phyloP scores from a whole-genome alignment of 257 asterid genomes.

The Eucommia ulmoides region DNA sequence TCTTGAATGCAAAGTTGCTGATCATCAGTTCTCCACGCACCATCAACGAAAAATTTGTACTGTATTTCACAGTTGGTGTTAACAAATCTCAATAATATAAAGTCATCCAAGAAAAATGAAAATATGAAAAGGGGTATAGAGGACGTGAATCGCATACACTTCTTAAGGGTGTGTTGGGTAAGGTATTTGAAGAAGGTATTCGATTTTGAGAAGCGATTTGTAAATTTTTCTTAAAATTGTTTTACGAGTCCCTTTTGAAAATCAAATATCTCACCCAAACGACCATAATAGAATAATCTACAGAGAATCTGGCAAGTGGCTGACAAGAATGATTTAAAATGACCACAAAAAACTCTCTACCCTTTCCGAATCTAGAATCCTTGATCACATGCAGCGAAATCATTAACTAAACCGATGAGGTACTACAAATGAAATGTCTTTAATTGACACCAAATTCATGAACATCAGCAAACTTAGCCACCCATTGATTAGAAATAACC shows the following conservation, averaged over 20 bases:
- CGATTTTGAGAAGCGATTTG: neutral
- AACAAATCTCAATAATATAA: neutral
- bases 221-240: neutral
- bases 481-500: no score
- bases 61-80: constrained; percentile 17
- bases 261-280: neutral
- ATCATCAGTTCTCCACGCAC: constrained; percentile 46
- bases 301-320: no score
- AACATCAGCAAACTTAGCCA: no score
- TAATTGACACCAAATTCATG: no score
- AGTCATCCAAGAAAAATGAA: neutral
- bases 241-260: neutral
- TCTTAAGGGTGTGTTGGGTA: neutral
- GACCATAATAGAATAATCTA: neutral
- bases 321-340: no score
- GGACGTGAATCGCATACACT: neutral
- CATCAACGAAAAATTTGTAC: constrained; percentile 67
- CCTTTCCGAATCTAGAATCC: no score
- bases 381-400: no score
- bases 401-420: no score
- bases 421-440: no score
- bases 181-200: neutral
- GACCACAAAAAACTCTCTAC: no score
- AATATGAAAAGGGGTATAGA: neutral
- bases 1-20: constrained; percentile 40